Evolutionary conservation across 768 basidiomycete species (phyloP), one percentile per base, ranked within the genome.

Genomic region (Ramaria sp.): DNA sequence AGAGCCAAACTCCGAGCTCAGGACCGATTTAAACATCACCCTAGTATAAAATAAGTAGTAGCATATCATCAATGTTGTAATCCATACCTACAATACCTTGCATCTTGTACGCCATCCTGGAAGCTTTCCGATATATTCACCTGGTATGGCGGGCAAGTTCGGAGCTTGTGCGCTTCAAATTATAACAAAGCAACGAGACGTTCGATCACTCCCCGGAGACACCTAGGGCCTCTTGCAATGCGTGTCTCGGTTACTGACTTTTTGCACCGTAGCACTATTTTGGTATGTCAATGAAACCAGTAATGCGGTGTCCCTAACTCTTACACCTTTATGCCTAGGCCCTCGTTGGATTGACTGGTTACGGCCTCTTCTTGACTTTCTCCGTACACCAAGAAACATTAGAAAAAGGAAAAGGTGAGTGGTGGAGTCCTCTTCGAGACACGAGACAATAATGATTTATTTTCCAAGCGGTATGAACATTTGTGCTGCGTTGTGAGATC

Each of bases 381-480:
- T 28, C 45, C 13, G 53, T 55, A 18, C 53, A 55, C 22, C 53
- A 55, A 13, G 53, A 55, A 18, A 55, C 53, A 5, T 25, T 55
- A 4, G 43, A 44, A n/a, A 55, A 47, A 27, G 53, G 53, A 32
- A 55, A 36, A 55, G 53, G 53, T 55, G 30, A 45, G 43, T n/a
- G 9, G 34, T 12, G n/a, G 7, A 5, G 27, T 22, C 16, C 3
- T 16, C 30, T 3, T 42, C 28, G n/a, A 9, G 20, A 32, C 12
- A 27, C 20, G 22, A 15, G 39, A 45, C 27, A 22, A 34, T 20
- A 50, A 20, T 10, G 24, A 9, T 50, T 30, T 24, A n/a, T 32
- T 39, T 53, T 44, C 12, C 39, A 42, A 42, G 27, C 39, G 28
- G 52, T 53, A 27, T 52, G 22, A 52, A 20, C 3, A 38, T 7